Evolutionary conservation across 2,329 filamentous ascomycete species (phyloP), one percentile per base, ranked within the genome.

Genomic region (Phialophora macrospora): DNA sequence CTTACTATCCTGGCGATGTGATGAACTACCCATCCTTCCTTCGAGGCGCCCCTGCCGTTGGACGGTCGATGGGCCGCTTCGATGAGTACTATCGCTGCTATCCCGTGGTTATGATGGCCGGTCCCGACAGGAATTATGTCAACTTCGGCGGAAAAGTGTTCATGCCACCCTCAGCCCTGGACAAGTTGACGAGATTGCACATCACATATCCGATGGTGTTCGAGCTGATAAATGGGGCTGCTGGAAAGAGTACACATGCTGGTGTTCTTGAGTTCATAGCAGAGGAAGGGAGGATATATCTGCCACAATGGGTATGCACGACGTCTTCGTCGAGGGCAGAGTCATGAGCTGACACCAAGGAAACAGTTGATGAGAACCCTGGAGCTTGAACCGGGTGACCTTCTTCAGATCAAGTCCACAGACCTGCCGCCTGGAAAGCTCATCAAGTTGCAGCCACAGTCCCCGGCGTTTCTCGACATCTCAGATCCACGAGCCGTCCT

Each of bases 51-150:
- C 75, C 77, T 51, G 80, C 78, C 58, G 78, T 80, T 32, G 76
- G 73, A 38, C 75, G 75, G 78, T 83, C 77, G 74, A 83, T 80
- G 72, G 90, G 92, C 73, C 91, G 93, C 67, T 99, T 99, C 81
- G 94, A 99, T 79, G 95, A 99, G 79, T 98, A 97, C 82, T 98
- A 97, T 80, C 90, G 95, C 74, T 97, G 93, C 83, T 99, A 98
- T 75, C 95, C 95, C 51, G 86, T 97, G 74, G 88, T 90, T 73
- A 98, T 99, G 93, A 88, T 96, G 68, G 92, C 93, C 12, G 93
- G 94, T 2, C 87, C 92, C 44, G 93, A 97, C 74, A 87, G 95
- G 71, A 90, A 91, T 60, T 90, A 93, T 72, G 88, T 96, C 68
- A 98, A 98, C 82, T 93, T 95, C 76, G 95, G 95, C 72, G 96